These are phyloP conservation scores for Neoscytalidium dimidiatum DNA, from an alignment of 2,329 filamentous ascomycete genomes.

Conservation along the genomic window DNA sequence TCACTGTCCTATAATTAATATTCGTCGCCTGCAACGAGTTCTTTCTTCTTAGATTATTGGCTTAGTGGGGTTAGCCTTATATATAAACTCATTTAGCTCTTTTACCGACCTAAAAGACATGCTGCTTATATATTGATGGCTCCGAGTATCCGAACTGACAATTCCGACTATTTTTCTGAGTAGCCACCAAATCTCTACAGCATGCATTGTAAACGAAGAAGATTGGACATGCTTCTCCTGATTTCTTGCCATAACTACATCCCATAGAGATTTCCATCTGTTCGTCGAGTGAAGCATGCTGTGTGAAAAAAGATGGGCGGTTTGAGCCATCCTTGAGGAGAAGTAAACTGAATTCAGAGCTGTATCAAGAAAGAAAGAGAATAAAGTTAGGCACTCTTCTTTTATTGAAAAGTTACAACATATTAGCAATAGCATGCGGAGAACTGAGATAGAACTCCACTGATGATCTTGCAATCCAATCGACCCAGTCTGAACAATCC, in stretches of 20 bases:
- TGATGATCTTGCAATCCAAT: background rate
- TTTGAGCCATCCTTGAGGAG: background rate
- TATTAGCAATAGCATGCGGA: background rate
- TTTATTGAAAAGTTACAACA: background rate
- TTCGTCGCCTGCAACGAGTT: too few relatives aligned
- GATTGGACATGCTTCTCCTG: background rate
- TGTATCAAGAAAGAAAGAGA: background rate
- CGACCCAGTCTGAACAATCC: background rate
- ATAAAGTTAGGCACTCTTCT: background rate
- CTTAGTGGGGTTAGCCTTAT: background rate
- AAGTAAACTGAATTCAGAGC: background rate
- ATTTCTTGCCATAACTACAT: background rate
- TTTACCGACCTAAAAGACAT: background rate
- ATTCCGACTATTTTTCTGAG: background rate
- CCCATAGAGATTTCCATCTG: background rate
- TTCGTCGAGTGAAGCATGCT: background rate
- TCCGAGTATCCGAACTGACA: background rate
- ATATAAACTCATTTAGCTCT: background rate
- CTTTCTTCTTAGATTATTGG: too few relatives aligned
- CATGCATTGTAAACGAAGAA: background rate
- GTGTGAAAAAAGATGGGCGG: background rate
- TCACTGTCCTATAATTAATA: too few relatives aligned
- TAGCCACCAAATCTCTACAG: background rate
- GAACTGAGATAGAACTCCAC: background rate
- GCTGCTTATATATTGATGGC: background rate